Evolutionary conservation across 257 asterid genomes (phyloP), one percentile per base, ranked within the genome.

Genomic region (Scutellaria baicalensis): DNA sequence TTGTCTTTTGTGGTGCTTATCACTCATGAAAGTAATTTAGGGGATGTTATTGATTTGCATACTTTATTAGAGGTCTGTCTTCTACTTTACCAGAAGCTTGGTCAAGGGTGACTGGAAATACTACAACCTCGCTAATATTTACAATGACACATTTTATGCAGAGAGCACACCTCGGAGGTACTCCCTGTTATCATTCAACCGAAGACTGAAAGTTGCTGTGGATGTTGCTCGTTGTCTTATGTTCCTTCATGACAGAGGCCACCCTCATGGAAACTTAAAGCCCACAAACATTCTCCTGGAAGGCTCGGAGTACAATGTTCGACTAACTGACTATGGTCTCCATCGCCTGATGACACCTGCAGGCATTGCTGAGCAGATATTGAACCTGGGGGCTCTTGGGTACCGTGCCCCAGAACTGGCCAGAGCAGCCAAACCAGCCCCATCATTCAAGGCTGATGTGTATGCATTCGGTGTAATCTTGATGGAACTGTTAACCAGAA

Each of bases 391-490:
- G 60, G 97, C 99, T 13, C 90, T 91, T 9, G 97, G 96, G 33
- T 91, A 91, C 76, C 88, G 97, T 1, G 96, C 99, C 66, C 96
- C 97, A 0, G 99, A 91, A 59, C 99, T 89, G 9, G 88, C 96
- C 31, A 79, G n/a, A 18, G 70, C 85, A 57, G 43, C 95, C 23
- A 91, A 80, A 77, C 96, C 93, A 0, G 45, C 69, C 68, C 99
- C 96, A 4, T 83, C 99, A 4, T 82, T 83, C 36, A 94, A 84
- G 82, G 94, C 93, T 4, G 99, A 94, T n/a, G 95, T 94, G 45
- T 94, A 94, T 59, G 89, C 99, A 11, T 86, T 94, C 13, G 99
- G 99, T 8, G 99, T 94, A 36, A 88, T 94, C 75, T 59, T 94
- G 86, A 94, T 94, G 97, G 99, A 94, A 59, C 58, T 94, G 71